Evolutionary conservation across 176 grass and related monocot species (phyloP), one percentile per base, ranked within the genome.

Genomic region (Cenchrus americanus): DNA sequence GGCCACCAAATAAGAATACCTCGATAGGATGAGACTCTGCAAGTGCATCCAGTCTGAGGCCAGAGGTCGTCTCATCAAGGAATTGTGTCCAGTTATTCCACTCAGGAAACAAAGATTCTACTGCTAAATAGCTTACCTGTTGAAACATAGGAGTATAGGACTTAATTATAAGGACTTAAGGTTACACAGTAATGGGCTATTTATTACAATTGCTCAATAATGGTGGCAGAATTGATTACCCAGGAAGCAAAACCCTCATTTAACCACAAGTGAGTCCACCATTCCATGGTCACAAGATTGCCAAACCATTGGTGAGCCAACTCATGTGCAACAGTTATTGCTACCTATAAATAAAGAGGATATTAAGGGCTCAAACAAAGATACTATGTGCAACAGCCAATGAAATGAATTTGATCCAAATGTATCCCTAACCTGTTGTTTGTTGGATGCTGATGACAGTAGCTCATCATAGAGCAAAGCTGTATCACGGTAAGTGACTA

Each of bases 271-370:
- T 98, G 91, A 55, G 91, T 98, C 93, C 96, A 98, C 96, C 96
- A 98, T 86, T 98, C 96, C 93, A 98, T 98, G 13, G 96, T 98
- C 61, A 98, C 93, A 83, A 98, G 96, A 82, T 98, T 98, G 43
- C 96, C 96, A 92, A 98, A 95, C 96, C 96, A 98, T 72, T 98
- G 96, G 58, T 98, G 96, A 58, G 96, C 96, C 85, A 98, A 90
- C 80, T 98, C 96, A 81, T 98, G 96, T 34, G 96, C 87, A 76
- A 98, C 93, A 48, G 91, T 93, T 86, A 98, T 91, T 66, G 93
- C 93, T 52, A 95, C 91, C 96, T 95, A 37, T 37, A 86, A 82
- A 75, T 21, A 73, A 52, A 32, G 5, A 49, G 49, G 14, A 53
- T 54, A 58, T 64, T 78, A 14, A 69, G 10, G 60, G 19, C 22